Conservation (phyloP, 331 rosid genomes). For the Phaseolus coccineus region DNA sequence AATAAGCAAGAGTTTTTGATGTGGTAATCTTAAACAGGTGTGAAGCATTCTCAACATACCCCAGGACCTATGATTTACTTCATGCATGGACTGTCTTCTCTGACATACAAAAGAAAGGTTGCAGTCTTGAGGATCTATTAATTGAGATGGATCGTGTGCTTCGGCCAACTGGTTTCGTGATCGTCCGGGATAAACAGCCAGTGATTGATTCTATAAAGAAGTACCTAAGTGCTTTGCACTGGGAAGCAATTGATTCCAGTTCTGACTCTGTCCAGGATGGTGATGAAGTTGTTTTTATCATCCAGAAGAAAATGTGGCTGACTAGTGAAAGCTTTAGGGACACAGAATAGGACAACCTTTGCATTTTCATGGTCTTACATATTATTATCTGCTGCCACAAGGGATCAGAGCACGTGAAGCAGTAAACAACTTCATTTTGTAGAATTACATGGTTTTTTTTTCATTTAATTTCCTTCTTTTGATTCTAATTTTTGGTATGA, state of each 20-base stretch:
- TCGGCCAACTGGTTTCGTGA: conserved; percentile 77
- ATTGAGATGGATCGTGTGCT: conserved; percentile 87
- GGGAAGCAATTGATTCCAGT: conserved; percentile 73
- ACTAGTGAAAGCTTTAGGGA: conserved; percentile 67
- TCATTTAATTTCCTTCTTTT: conserved; percentile 26
- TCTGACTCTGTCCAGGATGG: conserved; percentile 63
- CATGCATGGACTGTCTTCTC: conserved; percentile 85
- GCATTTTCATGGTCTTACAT: conserved; percentile 40
- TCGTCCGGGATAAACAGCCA: conserved; percentile 66
- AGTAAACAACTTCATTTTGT: conserved; percentile 54
- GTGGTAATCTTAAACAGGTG: conserved; percentile 60
- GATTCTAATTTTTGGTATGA: conserved; percentile 37
- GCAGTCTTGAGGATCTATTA: conserved; percentile 74
- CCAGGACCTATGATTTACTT: conserved; percentile 80
- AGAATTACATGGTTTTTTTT: conserved; percentile 50
- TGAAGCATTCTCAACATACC: conserved; percentile 85
- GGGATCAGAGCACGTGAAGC: conserved; percentile 57
- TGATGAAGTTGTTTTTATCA: conserved; percentile 60
- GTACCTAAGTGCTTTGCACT: conserved; percentile 70
- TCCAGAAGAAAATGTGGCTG: conserved; percentile 86
- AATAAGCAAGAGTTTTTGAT: neutral
- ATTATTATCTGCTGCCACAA: conserved; percentile 55
- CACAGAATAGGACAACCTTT: conserved; percentile 56
- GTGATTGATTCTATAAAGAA: conserved; percentile 72
- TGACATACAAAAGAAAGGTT: conserved; percentile 69